These are phyloP conservation scores for Malus fusca DNA, from an alignment of 306 rosid genomes.

Conservation along the genomic window DNA sequence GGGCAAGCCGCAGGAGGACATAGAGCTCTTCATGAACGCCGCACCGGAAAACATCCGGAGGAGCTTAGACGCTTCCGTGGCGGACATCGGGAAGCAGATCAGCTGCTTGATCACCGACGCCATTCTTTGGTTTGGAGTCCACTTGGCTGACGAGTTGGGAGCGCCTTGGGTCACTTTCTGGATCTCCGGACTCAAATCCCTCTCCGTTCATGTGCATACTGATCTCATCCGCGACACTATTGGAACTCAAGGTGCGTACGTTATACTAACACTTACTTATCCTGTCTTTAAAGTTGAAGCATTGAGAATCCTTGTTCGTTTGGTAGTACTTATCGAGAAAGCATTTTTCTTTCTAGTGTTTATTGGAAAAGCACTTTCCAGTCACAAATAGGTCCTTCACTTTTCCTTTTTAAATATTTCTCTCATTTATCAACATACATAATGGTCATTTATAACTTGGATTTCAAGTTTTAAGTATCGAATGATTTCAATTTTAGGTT, in stretches of 20 bases:
- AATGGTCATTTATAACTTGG: no score
- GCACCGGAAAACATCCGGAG: constrained; percentile 7
- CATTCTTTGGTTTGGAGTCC: constrained; percentile 19
- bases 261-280: background rate
- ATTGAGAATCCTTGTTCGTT: no score
- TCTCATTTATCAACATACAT: no score
- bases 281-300: no score
- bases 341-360: no score
- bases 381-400: no score
- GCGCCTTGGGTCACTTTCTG: constrained; percentile 18
- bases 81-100: constrained; percentile 4
- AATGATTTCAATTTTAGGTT: no score
- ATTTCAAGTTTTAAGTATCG: no score
- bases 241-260: background rate
- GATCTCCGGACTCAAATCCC: constrained; percentile 18
- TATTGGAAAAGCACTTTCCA: no score
- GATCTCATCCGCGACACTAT: constrained; percentile 8
- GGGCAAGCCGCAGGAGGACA: constrained; percentile 12
- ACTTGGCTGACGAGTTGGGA: constrained; percentile 12
- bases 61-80: constrained; percentile 3
- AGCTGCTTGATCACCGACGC: constrained; percentile 23
- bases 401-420: no score
- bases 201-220: constrained; percentile 14
- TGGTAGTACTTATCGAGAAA: no score
- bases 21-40: constrained; percentile 18